Percentiles rank a stretch among this genome's conserved stretches.
phyloP scores from a whole-genome alignment of 2,329 filamentous ascomycete species.

The Cadophora malorum region DNA sequence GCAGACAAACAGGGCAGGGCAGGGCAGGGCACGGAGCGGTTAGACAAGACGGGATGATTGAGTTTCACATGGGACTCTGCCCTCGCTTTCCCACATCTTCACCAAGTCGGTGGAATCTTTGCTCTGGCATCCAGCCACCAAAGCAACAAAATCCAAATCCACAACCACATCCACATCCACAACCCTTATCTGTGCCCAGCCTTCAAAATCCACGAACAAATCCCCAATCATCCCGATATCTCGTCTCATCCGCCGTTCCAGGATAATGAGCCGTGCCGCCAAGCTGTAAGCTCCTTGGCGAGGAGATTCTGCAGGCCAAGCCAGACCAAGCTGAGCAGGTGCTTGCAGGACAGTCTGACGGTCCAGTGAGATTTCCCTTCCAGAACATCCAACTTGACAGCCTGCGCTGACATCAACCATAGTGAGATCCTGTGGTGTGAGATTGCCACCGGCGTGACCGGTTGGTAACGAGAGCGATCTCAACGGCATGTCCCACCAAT shows the following conservation, averaged over 20 bases:
- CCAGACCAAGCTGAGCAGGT: conserved; percentile 13
- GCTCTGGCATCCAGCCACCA: too few species aligned
- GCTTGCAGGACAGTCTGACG: background rate
- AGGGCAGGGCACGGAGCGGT: background rate
- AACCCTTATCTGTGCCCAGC: conserved; percentile 6
- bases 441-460: conserved; percentile 5
- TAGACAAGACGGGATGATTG: background rate
- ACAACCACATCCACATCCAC: background rate
- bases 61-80: background rate
- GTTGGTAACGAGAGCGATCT: conserved; percentile 4
- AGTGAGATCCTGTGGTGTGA: background rate
- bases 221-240: conserved; percentile 9
- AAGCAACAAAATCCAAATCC: background rate
- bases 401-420: background rate
- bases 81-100: background rate
- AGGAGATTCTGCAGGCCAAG: conserved; percentile 5
- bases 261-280: conserved; percentile 2
- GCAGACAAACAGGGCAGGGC: background rate
- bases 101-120: background rate
- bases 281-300: background rate
- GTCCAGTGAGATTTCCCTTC: conserved; percentile 6
- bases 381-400: background rate
- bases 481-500: conserved; percentile 1
- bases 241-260: background rate
- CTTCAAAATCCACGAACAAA: background rate